These are phyloP conservation scores for Curvularia hawaiiensis DNA, from an alignment of 2,329 filamentous ascomycete species.

Conservation along the genomic window DNA sequence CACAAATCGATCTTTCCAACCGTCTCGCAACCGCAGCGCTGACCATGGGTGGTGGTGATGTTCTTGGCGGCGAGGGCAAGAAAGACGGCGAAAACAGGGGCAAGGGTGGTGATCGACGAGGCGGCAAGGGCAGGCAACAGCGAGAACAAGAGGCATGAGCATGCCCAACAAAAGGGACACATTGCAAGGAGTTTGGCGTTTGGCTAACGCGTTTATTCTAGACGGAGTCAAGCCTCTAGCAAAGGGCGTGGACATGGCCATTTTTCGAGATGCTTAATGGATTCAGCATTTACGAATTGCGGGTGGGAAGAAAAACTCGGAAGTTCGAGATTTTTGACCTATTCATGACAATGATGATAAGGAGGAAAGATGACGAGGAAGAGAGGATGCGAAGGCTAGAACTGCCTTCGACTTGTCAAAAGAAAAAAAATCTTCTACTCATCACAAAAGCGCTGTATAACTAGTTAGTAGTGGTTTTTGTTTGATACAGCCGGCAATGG, in stretches of 20 bases:
- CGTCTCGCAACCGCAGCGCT: constrained; percentile 73
- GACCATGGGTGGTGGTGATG: constrained; percentile 53
- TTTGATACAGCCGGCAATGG: background rate
- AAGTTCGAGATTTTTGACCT: background rate
- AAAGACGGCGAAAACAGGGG: constrained; percentile 42
- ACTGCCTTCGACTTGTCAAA: background rate
- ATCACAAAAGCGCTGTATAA: background rate
- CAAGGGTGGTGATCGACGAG: constrained; percentile 38
- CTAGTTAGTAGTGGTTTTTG: background rate
- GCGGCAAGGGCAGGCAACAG: constrained; percentile 42
- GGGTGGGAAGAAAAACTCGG: background rate
- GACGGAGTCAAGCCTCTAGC: constrained; percentile 3
- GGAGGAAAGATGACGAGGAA: background rate
- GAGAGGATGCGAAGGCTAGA: background rate
- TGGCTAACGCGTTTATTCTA: constrained; percentile 18
- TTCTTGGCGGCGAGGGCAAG: constrained; percentile 42
- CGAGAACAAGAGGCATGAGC: constrained; percentile 40
- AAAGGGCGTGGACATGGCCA: constrained; percentile 2
- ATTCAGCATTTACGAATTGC: background rate
- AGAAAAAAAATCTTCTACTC: background rate
- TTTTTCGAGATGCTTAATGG: background rate
- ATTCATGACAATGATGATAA: constrained; percentile 1
- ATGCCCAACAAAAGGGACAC: constrained; percentile 18
- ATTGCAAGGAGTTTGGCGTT: constrained; percentile 30
- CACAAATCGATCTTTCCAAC: constrained; percentile 98